Base-by-base conservation (phyloP, 73 alveolate genomes). In the Breviolum minutum region DNA sequence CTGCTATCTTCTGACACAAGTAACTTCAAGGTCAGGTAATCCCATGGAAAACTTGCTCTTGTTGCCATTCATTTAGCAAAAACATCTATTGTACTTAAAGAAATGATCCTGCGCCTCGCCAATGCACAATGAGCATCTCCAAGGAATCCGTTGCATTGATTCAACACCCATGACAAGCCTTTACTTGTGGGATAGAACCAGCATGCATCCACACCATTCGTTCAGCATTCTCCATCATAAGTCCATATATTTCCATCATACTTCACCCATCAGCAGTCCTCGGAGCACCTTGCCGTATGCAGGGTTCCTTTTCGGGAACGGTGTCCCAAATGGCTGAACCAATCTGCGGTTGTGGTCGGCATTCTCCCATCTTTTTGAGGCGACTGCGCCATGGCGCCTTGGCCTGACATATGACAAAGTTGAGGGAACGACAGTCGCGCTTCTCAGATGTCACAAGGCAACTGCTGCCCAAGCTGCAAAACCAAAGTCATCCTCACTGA, bases 271-370 rank as follows among this genome's bases (percentile, higher is more conserved):
- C 26, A 30, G 19, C 74, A 22, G 62, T 70, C 96, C 96, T 89
- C 16, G 96, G 87, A 54, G 73, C 87, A 54, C 80, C 63, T 62
- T 71, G 87, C 87, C 80, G 83, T 60, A 68, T 62, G 61, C 62
- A 61, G 7, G 96, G 74, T 13, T 89, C 96, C 24, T 54, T 60
- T 29, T 89, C 96, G 13, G 96, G 96, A 61, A 71, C 69, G 14
- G 96, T 89, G 62, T 89, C 96, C 96, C 96, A 89, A 68, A 89
- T 60, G 48, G 96, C 94, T 14, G 94, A 63, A 64, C 94, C 94
- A 27, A 86, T 86, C 94, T 86, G 94, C 27, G 94, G 94, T 79
- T 27, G 94, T 19, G 94, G 94, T 26, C 94, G 94, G 63, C 79
- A 86, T 12, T n/a, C 62, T 62, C 94, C 94, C 80, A 63, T 61